phyloP scores from a whole-genome alignment of 208 protist species.

The Entamoeba nuttalli region DNA sequence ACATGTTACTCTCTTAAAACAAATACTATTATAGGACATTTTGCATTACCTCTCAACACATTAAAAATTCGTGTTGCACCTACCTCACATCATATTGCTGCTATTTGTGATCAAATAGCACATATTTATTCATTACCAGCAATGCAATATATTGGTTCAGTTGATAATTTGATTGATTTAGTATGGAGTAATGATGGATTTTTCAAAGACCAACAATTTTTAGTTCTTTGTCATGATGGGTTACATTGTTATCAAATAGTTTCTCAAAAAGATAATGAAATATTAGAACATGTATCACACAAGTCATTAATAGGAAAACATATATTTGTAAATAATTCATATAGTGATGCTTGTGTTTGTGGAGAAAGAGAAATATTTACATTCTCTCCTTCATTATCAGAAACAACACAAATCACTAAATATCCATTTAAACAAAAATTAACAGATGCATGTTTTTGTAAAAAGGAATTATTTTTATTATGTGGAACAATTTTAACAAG shows the following conservation, averaged over 20 bases:
- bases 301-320: neutral
- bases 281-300: neutral
- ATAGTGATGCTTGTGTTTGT: neutral
- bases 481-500: neutral
- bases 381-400: neutral
- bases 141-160: neutral
- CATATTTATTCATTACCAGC: neutral
- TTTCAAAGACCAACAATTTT: neutral
- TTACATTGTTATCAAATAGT: neutral
- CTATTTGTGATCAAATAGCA: neutral
- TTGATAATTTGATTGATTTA: neutral
- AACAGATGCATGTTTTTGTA: neutral
- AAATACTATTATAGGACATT: neutral
- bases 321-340: neutral
- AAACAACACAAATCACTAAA: neutral
- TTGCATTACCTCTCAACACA: neutral
- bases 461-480: neutral
- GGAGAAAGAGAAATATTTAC: neutral
- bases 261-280: neutral
- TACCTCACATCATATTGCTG: neutral
- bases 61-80: neutral
- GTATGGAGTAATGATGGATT: neutral
- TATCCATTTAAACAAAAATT: too few species aligned
- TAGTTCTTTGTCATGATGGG: neutral
- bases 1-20: neutral